Evolutionary conservation across 176 grass and related monocot genomes (phyloP).

Genomic region (Pontederia crassipes): DNA sequence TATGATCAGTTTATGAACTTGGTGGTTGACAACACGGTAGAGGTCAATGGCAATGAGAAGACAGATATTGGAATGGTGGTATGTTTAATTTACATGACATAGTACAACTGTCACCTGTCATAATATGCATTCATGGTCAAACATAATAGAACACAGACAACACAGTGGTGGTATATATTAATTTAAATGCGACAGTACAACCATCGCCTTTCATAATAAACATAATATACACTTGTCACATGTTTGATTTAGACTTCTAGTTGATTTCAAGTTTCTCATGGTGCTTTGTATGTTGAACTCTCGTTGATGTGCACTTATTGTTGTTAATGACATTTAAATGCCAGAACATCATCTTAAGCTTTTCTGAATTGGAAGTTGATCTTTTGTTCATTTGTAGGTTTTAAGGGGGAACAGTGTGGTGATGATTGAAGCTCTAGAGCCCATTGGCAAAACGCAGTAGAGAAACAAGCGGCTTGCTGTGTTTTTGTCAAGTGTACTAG

Average conservation of each 20-base stretch:
- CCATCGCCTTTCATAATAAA: too few species aligned
- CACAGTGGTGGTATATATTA: too few species aligned
- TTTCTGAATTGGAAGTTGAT: too few species aligned
- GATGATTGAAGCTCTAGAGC: constrained; percentile 93
- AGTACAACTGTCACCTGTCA: background rate
- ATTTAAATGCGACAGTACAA: too few species aligned
- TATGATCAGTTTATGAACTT: constrained; percentile 99
- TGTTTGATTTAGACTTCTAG: background rate
- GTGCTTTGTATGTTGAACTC: background rate
- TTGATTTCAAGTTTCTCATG: background rate
- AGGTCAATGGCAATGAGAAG: constrained; percentile 79
- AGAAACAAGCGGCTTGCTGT: background rate
- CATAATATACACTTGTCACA: background rate
- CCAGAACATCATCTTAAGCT: too few species aligned
- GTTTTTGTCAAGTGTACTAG: too few species aligned
- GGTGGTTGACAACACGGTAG: constrained; percentile 82
- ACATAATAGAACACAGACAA: background rate
- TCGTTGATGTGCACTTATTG: too few species aligned
- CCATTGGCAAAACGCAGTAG: constrained; percentile 41
- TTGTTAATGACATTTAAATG: background rate
- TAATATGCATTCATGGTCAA: constrained; percentile 3
- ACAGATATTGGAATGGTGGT: constrained; percentile 97
- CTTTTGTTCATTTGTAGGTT: constrained; percentile 35
- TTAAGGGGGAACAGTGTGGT: constrained; percentile 90
- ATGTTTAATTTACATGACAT: constrained; percentile 16